Evolutionary conservation across 192 early-diverging fungal species (phyloP).

Genomic region (Backusella morwellensis): DNA sequence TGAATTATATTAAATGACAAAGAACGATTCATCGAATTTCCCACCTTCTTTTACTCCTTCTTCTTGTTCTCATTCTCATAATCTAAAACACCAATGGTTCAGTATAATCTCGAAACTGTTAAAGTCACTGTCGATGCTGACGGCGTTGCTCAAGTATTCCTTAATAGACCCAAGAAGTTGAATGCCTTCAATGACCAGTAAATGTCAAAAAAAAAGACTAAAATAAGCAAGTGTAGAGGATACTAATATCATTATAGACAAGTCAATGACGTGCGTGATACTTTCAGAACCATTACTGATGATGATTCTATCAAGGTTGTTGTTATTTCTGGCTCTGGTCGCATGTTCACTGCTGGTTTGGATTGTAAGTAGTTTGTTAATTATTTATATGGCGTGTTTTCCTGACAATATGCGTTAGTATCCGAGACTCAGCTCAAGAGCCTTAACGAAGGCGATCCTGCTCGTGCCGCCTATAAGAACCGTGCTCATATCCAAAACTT

Average conservation of each 20-base stretch:
- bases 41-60: slow-evolving; percentile 36
- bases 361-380: slow-evolving; percentile 58
- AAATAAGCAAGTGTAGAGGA: background rate
- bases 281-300: slow-evolving; percentile 55
- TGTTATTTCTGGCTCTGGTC: slow-evolving; percentile 72
- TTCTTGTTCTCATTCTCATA: background rate
- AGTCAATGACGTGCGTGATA: slow-evolving; percentile 63
- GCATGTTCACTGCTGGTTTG: slow-evolving; percentile 88
- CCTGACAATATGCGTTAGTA: background rate
- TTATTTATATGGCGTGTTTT: background rate
- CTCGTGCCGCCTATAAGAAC: background rate
- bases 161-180: slow-evolving; percentile 79
- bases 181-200: slow-evolving; percentile 78
- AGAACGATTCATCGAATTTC: slow-evolving; percentile 40
- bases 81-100: background rate
- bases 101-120: slow-evolving; percentile 48
- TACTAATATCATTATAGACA: slow-evolving; percentile 40
- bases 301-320: slow-evolving; percentile 74
- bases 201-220: slow-evolving; percentile 3
- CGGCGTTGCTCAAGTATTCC: slow-evolving; percentile 74
- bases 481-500: slow-evolving; percentile 27
- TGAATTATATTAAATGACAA: background rate
- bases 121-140: slow-evolving; percentile 54
- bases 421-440: background rate
- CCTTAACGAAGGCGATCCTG: background rate